Evolutionary conservation across 2,329 filamentous ascomycete genomes (phyloP), one percentile per base, ranked within the genome.

Genomic region (Sclerotinia nivalis): DNA sequence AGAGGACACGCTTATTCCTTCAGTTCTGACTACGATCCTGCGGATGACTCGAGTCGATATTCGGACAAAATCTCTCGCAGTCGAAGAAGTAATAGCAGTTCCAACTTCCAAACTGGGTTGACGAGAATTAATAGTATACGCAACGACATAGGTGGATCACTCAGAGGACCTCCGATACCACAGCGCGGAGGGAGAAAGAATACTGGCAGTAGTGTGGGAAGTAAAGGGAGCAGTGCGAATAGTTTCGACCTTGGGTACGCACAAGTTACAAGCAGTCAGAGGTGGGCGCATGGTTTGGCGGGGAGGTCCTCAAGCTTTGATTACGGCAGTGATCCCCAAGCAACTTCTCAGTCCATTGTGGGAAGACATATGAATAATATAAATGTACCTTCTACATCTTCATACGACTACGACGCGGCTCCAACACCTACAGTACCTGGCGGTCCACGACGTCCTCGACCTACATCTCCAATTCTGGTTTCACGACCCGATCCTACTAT

Each of bases 391-490:
- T 31, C 73, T 1, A 74, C 75, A 43, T 66, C 72, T 50, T 69
- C 74, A 31, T 78, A 85, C 75, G 87, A 91, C 75, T 89, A 90
- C 80, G 91, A 96, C 78, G 91, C 93, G 66, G 94, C 93, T 37
- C 94, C 95, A 20, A 95, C 91, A 50, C 95, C 95, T 7, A 94
- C 89, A 40, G 85, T 97, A 49, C 93, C 93, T 47, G 90, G 86
- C 62, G 94, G 94, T 7, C 93, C 94, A 69, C 88, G 93, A 72
- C 82, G 86, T 73, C 75, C 80, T 59, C 81, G 80, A 55, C 81
- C 83, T 34, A 76, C 80, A 69, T 78, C 78, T 56, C 79, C 75
- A 72, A 79, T 79, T 60, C 73, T 79, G 70, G 70, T 78, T 56
- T 73, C 75, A 34, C 74, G 73, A 47, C 71, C 72, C 22, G 72